Base-by-base conservation (phyloP, 176 grass and related monocot species). In the Carex parvula region DNA sequence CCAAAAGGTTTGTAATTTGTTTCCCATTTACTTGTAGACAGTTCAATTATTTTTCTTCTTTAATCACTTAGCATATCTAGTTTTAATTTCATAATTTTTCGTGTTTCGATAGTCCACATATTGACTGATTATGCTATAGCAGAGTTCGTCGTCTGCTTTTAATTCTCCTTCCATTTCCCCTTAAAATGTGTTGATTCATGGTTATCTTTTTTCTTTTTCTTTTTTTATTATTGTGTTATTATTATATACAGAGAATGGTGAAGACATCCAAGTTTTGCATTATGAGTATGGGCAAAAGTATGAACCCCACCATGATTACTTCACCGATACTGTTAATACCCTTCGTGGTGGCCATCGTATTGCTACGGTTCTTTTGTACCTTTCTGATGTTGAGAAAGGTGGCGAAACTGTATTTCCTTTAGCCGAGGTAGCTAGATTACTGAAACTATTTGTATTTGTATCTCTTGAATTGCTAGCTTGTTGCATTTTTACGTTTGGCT, bases 351-450 rank as follows among this genome's bases (percentile, higher is more conserved):
- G 96, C 50, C 86, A 95, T 89, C 89, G 90, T 17, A 85, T 93
- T 68, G 96, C 96, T 73, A 99, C 96, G 79, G 93, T 99, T 53
- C 93, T 95, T 63, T 46, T 99, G 90, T 94, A 99, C 63, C 83
- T 99, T 78, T 90, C 89, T 30, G 89, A 99, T 73, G 88, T 99
- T 64, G 85, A 76, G 52, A 94, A 79, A 90, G 96, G 93, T 71
- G 96, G 93, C 67, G 91, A 99, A 99, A 99, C 93, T 67, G 91
- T 95, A 58, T 99, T 99, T 79, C 96, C 93, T 58, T 88, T 85
- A 61, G 91, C 93, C 35, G 91, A 94, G 92, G 96, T 98, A 77
- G 81, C 30, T 84, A 71, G 20, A 53, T 4, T 52, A 26, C 35
- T 48, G 80, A 66, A 50, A 26, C 13, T 0, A 50, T 50, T 26